Conservation (phyloP, 176 grass and related monocot genomes). For the Puccinellia tenuiflora region DNA sequence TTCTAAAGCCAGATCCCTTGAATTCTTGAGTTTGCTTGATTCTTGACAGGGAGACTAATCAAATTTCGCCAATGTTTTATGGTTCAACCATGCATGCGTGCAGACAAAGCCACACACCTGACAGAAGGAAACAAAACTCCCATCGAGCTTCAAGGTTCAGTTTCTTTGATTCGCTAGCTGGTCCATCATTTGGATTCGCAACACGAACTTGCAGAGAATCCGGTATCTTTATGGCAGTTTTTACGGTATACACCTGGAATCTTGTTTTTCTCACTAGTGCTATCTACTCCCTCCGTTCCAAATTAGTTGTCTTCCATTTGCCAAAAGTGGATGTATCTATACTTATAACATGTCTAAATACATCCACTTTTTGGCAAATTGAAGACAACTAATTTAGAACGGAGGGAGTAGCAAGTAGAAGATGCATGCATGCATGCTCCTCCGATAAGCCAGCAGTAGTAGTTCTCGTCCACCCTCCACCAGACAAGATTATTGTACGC, state of each 20-base stretch:
- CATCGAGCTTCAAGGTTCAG: not conserved
- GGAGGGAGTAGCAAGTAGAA: too few species aligned
- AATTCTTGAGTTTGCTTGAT: not conserved
- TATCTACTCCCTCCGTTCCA: too few species aligned
- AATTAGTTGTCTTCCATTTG: too few species aligned
- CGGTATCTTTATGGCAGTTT: too few species aligned
- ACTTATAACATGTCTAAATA: too few species aligned
- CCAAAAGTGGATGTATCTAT: too few species aligned
- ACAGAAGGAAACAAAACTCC: slow-evolving; percentile 7
- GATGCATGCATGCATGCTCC: not conserved
- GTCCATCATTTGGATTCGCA: slow-evolving; percentile 8
- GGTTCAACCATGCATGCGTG: not conserved
- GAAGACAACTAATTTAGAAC: too few species aligned
- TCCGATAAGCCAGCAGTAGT: too few species aligned
- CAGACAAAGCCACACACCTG: not conserved
- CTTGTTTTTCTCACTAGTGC: not conserved
- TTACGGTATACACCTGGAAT: not conserved
- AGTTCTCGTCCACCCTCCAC: not conserved
- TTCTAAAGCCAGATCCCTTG: too few species aligned
- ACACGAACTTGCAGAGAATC: slow-evolving; percentile 2
- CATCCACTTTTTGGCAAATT: too few species aligned
- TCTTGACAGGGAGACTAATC: not conserved
- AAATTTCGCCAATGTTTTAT: not conserved
- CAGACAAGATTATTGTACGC: not conserved
- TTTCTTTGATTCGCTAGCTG: not conserved